Evolutionary conservation across 2,329 filamentous ascomycete species (phyloP).

Genomic region (Xylariales sp.): DNA sequence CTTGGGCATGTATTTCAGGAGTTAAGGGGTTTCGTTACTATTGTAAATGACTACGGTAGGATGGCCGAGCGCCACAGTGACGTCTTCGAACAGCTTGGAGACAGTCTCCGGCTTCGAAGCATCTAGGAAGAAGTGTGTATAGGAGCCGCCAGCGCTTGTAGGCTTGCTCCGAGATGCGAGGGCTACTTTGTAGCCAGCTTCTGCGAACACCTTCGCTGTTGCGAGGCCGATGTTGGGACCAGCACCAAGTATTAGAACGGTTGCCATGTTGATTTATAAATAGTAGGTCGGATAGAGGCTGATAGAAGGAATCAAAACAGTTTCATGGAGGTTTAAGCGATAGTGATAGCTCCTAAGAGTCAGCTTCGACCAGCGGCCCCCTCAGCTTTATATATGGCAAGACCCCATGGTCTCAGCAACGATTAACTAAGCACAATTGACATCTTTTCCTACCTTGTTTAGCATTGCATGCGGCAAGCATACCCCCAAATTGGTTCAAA

Average conservation of each 20-base stretch:
- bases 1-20: not conserved
- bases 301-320: too few species aligned
- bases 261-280: too few species aligned
- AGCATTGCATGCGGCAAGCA: too few species aligned
- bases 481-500: too few species aligned
- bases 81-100: slow-evolving; percentile 15
- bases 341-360: too few species aligned
- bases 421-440: too few species aligned
- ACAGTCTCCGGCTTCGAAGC: slow-evolving; percentile 12
- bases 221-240: slow-evolving; percentile 8
- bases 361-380: too few species aligned
- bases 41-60: slow-evolving; percentile 17
- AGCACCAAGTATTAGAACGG: slow-evolving; percentile 8
- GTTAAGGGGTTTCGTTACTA: slow-evolving; percentile 6
- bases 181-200: slow-evolving; percentile 8
- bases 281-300: too few species aligned
- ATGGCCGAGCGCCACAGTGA: slow-evolving; percentile 6
- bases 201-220: slow-evolving; percentile 1
- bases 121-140: slow-evolving; percentile 7
- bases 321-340: too few species aligned
- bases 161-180: slow-evolving; percentile 9
- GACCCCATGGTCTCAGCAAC: too few species aligned
- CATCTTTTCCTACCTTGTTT: too few species aligned
- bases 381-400: too few species aligned
- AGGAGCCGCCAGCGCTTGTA: not conserved